Percentiles rank a stretch among this genome's conserved stretches.
Evolutionary conservation across 2,329 filamentous ascomycete genomes (phyloP).

Genomic region (Cephalotrichum gorgonifer): DNA sequence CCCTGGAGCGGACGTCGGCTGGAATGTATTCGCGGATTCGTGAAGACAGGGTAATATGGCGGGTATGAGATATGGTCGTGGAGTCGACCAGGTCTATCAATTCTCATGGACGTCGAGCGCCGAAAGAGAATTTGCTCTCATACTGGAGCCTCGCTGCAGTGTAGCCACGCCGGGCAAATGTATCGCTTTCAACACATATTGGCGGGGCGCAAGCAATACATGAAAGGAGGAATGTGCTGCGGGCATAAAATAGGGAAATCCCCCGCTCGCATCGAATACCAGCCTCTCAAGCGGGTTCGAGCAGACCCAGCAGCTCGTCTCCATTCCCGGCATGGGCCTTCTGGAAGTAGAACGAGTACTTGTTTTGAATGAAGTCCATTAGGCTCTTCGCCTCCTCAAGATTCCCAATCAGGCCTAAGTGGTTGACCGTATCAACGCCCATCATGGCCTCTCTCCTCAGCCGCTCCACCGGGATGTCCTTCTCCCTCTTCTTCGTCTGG

Average conservation of each 20-base stretch:
- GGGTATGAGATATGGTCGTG: too few relatives aligned
- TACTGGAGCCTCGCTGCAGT: too few relatives aligned
- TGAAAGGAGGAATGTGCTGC: too few relatives aligned
- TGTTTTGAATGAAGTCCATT: conserved; percentile 11
- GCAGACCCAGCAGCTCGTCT: not conserved
- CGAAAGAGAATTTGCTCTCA: too few relatives aligned
- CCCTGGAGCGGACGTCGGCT: too few relatives aligned
- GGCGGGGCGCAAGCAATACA: too few relatives aligned
- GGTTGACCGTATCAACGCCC: conserved; percentile 22
- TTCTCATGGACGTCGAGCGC: too few relatives aligned
- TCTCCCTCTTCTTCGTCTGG: conserved; percentile 8
- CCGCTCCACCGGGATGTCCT: not conserved
- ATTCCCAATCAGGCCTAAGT: conserved; percentile 20
- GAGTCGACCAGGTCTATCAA: too few relatives aligned
- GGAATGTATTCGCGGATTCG: too few relatives aligned
- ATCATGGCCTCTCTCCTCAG: conserved; percentile 9
- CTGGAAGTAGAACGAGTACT: not conserved
- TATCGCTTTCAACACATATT: too few relatives aligned
- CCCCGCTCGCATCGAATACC: not conserved
- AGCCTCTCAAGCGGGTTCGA: not conserved
- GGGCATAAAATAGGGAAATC: not conserved
- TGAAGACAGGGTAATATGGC: too few relatives aligned
- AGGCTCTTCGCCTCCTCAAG: conserved; percentile 20
- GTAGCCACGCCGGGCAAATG: too few relatives aligned
- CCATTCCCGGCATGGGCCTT: not conserved